Evolutionary conservation across 345 rosid genomes (phyloP), one percentile per base, ranked within the genome.

Genomic region (Conringia planisiliqua): DNA sequence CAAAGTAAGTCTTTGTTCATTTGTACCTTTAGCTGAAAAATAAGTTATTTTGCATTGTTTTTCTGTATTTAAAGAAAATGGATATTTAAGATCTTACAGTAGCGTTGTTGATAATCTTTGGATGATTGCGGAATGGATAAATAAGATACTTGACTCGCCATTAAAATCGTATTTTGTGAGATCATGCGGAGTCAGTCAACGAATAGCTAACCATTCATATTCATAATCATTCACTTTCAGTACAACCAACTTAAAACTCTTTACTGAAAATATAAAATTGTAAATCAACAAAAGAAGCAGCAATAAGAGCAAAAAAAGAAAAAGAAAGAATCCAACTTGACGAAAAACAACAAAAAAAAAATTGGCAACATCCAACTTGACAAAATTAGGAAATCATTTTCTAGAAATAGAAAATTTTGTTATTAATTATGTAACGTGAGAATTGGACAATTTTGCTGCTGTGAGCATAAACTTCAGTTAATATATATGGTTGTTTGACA

Each of bases 401-500:
- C 22, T 11, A 16, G 18, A 29, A 47, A 36, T n/a, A n/a, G n/a
- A n/a, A n/a, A n/a, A n/a, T n/a, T n/a, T n/a, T n/a, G n/a, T 48
- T 48, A 16, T 43, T n/a, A 4, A 42, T 9, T 10, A 30, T 42
- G 35, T 39, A 24, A 67, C 79, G 74, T 68, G 74, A 50, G 56
- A 68, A 61, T 22, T 75, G 55, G 47, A 75, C 56, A 39, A 59
- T 18, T 59, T 75, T 11, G 59, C 27, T 59, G 73, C 32, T 58
- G 14, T 20, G 35, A 36, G 9, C 35, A 52, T 47, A 57, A 24
- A 24, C 10, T 35, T 65, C 57, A 47, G 22, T 65, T 66, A 67
- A 59, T 50, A 75, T 50, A 75, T 75, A 60, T 51, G 69, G 74
- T 75, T 75, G 63, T 75, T 52, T 75, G 79, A 16, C 62, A 20